phyloP scores from a whole-genome alignment of 1,284 basidiomycete genomes.

The Ustilago nuda region DNA sequence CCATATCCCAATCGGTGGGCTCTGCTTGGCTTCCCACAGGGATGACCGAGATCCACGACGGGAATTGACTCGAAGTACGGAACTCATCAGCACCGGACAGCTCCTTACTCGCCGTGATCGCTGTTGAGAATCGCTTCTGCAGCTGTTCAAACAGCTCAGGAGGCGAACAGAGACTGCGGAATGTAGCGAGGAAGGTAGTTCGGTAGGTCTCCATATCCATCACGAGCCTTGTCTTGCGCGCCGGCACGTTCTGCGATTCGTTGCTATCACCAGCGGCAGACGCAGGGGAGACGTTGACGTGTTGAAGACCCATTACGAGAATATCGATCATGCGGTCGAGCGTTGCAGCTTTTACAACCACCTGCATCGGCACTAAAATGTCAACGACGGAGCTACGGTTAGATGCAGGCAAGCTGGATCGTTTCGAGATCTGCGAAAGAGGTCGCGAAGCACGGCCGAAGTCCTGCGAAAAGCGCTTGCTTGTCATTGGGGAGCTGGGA shows the following conservation, averaged over 20 bases:
- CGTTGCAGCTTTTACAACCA: conserved; percentile 58
- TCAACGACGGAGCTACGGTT: conserved; percentile 64
- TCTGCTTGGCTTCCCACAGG: conserved; percentile 45
- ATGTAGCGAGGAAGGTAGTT: conserved; percentile 62
- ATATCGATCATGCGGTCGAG: conserved; percentile 65
- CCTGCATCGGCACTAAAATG: conserved; percentile 48
- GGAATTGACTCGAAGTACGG: conserved; percentile 60
- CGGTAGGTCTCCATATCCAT: conserved; percentile 60
- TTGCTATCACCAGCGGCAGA: conserved; percentile 15
- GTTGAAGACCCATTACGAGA: conserved; percentile 65
- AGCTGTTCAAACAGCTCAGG: conserved; percentile 63
- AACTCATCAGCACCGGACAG: conserved; percentile 50
- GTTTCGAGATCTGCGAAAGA: conserved; percentile 60
- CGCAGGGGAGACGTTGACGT: conserved; percentile 44
- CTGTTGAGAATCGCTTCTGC: conserved; percentile 59
- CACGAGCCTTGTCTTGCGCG: conserved; percentile 46
- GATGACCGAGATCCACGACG: conserved; percentile 57
- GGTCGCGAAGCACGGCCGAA: conserved; percentile 53
- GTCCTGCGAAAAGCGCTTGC: conserved; percentile 63
- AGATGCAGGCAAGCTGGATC: conserved; percentile 61
- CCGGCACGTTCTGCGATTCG: conserved; percentile 20
- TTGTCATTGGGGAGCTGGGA: conserved; percentile 52
- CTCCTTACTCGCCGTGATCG: conserved; percentile 64
- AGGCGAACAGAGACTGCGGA: conserved; percentile 55
- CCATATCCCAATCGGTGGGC: conserved; percentile 61